Evolutionary conservation across 305 asterid genomes (phyloP).

Genomic region (Solanum aculeatissimum): DNA sequence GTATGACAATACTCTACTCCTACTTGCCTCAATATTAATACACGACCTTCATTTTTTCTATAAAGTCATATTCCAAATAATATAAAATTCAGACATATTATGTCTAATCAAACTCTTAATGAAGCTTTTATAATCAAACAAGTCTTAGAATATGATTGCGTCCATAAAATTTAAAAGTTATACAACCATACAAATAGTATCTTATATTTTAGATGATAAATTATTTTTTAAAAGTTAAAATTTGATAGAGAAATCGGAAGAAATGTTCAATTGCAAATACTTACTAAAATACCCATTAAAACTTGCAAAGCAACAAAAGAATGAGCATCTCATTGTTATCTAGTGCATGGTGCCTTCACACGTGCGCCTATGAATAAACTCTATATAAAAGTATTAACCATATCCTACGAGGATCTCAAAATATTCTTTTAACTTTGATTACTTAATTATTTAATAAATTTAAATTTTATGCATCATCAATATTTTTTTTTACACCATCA

Average conservation of each 20-base stretch:
- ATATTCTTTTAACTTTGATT: neutral
- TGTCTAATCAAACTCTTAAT: no score
- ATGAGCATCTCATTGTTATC: neutral
- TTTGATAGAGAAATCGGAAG: no score
- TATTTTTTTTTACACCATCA: no score
- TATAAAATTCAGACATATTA: no score
- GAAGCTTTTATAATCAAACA: neutral
- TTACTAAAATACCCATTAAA: neutral
- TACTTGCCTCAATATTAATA: no score
- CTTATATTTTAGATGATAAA: neutral
- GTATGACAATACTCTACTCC: no score
- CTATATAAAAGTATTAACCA: neutral
- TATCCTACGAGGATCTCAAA: neutral
- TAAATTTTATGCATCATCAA: no score
- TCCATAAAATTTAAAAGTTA: no score
- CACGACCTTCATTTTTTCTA: no score
- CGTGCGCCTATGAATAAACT: neutral
- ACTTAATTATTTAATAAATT: neutral
- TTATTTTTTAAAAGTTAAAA: no score
- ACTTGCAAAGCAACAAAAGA: neutral
- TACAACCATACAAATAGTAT: neutral
- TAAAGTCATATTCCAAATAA: no score
- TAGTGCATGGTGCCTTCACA: neutral
- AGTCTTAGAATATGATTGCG: no score
- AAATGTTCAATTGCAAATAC: neutral